A percentile compares a stretch with the other conserved stretches of the same genome.
Evolutionary conservation across 2,329 filamentous ascomycete species (phyloP).

Genomic region (Whalleya microplaca): DNA sequence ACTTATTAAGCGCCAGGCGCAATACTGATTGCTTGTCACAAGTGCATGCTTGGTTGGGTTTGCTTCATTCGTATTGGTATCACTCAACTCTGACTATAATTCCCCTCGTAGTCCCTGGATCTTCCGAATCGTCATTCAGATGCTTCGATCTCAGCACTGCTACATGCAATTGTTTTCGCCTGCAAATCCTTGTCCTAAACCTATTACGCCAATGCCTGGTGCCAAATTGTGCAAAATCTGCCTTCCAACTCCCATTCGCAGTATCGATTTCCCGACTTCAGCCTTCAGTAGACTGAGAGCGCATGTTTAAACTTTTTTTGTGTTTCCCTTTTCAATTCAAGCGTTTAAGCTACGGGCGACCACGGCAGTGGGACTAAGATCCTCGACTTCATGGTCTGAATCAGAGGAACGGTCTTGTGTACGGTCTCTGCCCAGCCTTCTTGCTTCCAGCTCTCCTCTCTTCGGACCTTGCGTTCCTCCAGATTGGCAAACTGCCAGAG

Average conservation of each 20-base stretch:
- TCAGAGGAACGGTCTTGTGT: conserved; percentile 96
- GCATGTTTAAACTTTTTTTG: not conserved
- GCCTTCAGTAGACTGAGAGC: not conserved
- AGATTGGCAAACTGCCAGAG: conserved; percentile 98
- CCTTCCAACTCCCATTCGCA: conserved; percentile 24
- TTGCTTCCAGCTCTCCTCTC: conserved; percentile 93
- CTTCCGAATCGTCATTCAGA: conserved; percentile 1
- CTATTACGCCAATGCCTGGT: not conserved
- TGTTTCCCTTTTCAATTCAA: conserved; percentile 12
- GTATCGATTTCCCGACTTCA: conserved; percentile 13
- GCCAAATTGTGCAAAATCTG: conserved; percentile 5
- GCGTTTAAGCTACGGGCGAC: conserved; percentile 79
- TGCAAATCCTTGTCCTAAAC: not conserved
- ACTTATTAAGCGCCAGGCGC: no score
- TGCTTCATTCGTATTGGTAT: conserved; percentile 13
- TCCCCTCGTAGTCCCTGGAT: not conserved
- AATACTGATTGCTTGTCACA: not conserved
- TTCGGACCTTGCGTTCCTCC: conserved; percentile 85
- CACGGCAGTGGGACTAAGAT: conserved; percentile 95
- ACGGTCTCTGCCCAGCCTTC: conserved; percentile 97
- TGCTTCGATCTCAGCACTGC: conserved; percentile 7
- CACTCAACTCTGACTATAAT: conserved; percentile 1
- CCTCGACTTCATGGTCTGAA: conserved; percentile 93
- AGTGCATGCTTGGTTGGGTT: not conserved
- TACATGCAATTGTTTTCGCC: conserved; percentile 5